Evolutionary conservation across 805 yeast genomes (phyloP), one percentile per base, ranked within the genome.

Genomic region (Candida glaebosa): DNA sequence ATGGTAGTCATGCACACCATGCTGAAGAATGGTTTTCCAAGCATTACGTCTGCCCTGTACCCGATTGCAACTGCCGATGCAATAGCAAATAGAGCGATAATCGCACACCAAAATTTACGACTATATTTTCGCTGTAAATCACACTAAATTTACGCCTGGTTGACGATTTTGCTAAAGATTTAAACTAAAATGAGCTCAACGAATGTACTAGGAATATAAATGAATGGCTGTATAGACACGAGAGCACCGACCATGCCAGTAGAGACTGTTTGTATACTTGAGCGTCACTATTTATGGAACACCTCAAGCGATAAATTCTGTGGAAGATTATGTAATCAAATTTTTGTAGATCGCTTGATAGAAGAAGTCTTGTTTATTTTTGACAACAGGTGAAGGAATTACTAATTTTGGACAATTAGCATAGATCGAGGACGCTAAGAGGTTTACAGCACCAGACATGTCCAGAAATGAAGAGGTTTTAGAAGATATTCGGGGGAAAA

Each of bases 1-100:
- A 91, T 54, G 96, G 96, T 1, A 82, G 82, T 78, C 99, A 91
- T 64, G 89, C 96, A 0, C 89, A 85, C 3, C 99, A 91, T 59
- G 97, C 97, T 0, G 89, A 87, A 48, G 95, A 90, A 54, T 91
- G 99, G 99, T 91, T 91, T 59, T 76, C 83, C 18, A 83, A 82
- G 58, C 96, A 90, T 53, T 78, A 77, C 42, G 78, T 86, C 1
- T 91, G 99, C 55, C 97, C 99, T 0, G 96, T 91, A 2, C 96
- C 97, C 0, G 95, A 89, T 33, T 91, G 99, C 55, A 70, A 73
- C 31, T 91, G 99, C 55, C 70, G 78, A 38, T 91, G 98, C 60
- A 84, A 84, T 52, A 80, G 76, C 51, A 73, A 70, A 48, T 69
- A 57, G 49, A 32, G 14, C 19, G 17, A 10, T 22, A 22, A 7